Evolutionary conservation across 805 yeast species (phyloP), one percentile per base, ranked within the genome.

Genomic region (Pichia cephalocereana): DNA sequence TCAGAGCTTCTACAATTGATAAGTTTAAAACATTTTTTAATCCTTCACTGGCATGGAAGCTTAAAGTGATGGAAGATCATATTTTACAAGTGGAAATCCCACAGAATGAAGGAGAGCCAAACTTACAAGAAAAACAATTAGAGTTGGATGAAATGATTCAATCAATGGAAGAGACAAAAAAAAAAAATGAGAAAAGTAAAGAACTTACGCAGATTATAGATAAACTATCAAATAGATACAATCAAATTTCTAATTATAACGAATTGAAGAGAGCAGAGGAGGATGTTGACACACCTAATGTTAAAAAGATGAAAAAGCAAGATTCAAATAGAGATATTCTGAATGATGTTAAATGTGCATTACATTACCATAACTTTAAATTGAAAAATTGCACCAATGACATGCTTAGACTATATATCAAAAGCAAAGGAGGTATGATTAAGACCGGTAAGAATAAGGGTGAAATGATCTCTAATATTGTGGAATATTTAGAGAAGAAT

Each of bases 1-100:
- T 55, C 7, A 56, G 52, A 46, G 54, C 48, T 46, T 60, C 63
- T 47, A 61, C 44, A 45, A 8, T 28, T 26, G 58, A 51, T 26
- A 40, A 37, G 1, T 82, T 70, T 55, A 71, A 39, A 26, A 50
- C 54, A 8, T 42, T 54, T 9, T 44, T 73, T 23, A 86, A 85
- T 57, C 95, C 95, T 0, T 67, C 75, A 4, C 62, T 88, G 38
- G 80, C 80, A 52, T 82, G 82, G 70, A 85, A 82, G 57, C 81
- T 78, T 62, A 75, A 76, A 49, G 65, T 80, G 0, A 62, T 88
- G 18, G 82, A 83, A 56, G 83, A 83, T 46, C 76, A 77, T 48
- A 70, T 86, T 17, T 65, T 88, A 44, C 90, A 85, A 45, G 55
- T 66, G n/a, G 65, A 34, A 18, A 39, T 46, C 8, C 41, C 46